Evolutionary conservation across 139 green algal genomes (phyloP).

Genomic region (Micractinium conductrix): DNA sequence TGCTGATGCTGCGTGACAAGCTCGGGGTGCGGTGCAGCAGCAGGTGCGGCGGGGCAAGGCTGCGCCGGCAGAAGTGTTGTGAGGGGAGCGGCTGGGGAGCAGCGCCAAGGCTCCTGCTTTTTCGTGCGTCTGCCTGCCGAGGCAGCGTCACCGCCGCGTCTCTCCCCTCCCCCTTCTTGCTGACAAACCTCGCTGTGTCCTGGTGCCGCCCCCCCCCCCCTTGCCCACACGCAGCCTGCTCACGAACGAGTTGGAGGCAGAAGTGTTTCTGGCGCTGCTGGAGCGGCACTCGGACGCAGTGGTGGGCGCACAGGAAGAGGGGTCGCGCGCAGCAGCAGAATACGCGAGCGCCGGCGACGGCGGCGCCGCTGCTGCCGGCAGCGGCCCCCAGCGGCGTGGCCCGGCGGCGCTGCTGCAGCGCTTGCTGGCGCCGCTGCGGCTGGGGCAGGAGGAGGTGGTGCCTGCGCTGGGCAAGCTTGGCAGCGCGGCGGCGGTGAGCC

Average conservation of each 20-base stretch:
- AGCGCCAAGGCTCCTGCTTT: too few relatives aligned
- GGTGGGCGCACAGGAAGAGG: slow-evolving; percentile 23
- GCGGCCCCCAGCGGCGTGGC: neutral
- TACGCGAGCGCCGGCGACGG: slow-evolving; percentile 42
- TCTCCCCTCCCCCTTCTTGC: too few relatives aligned
- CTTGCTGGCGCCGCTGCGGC: slow-evolving; percentile 63
- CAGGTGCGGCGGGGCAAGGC: too few relatives aligned
- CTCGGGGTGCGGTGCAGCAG: slow-evolving; percentile 55
- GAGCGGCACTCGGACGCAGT: slow-evolving; percentile 46
- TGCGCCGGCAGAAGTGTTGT: too few relatives aligned
- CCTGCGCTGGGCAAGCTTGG: slow-evolving; percentile 71
- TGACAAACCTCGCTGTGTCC: too few relatives aligned
- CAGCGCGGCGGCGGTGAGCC: slow-evolving; percentile 58
- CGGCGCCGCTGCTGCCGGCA: slow-evolving; percentile 39
- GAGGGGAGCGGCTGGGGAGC: too few relatives aligned
- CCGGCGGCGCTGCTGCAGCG: slow-evolving; percentile 18
- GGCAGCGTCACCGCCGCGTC: too few relatives aligned
- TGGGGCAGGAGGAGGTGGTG: slow-evolving; percentile 69
- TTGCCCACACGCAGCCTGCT: slow-evolving; percentile 21
- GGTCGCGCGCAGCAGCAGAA: slow-evolving; percentile 39
- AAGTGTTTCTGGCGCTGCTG: slow-evolving; percentile 88
- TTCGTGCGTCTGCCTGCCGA: too few relatives aligned
- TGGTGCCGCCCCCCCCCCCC: neutral
- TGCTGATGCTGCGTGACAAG: slow-evolving; percentile 74
- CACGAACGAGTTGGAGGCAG: slow-evolving; percentile 83